A percentile compares a stretch with the other conserved stretches of the same genome.
Conservation (phyloP, 2,329 filamentous ascomycete species). For the Paraphaeosphaeria minitans region DNA sequence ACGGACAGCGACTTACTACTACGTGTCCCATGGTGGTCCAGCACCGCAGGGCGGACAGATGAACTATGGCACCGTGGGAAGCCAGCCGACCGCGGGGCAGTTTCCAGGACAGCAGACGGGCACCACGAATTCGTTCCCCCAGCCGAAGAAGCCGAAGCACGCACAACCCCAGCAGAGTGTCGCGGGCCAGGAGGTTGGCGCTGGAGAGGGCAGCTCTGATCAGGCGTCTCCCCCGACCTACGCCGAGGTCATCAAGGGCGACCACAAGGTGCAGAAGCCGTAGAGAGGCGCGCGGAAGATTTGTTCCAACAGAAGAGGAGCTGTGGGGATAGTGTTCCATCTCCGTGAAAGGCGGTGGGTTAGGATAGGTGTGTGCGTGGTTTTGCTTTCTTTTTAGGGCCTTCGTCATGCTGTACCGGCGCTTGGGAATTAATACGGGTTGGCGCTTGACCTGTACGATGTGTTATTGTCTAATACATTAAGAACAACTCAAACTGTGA, state of each 20-base stretch:
- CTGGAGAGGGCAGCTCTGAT: conserved; percentile 35
- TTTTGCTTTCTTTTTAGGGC: background rate
- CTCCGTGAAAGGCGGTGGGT: background rate
- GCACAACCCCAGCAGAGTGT: conserved; percentile 22
- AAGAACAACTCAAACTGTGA: background rate
- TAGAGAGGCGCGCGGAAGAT: conserved; percentile 15
- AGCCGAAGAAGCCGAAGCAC: conserved; percentile 23
- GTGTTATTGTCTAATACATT: background rate
- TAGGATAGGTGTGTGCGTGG: background rate
- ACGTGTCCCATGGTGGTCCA: conserved; percentile 54
- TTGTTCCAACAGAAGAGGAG: background rate
- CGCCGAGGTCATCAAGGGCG: conserved; percentile 84
- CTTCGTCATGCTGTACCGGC: background rate
- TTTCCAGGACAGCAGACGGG: conserved; percentile 51
- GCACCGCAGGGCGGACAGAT: conserved; percentile 16
- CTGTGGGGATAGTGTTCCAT: background rate
- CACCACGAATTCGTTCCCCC: conserved; percentile 36
- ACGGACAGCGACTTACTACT: conserved; percentile 79
- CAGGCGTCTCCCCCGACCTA: conserved; percentile 76
- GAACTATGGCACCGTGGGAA: conserved; percentile 51
- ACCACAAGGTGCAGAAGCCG: conserved; percentile 79
- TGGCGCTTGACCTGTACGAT: background rate
- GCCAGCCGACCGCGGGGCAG: conserved; percentile 45
- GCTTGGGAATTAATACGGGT: background rate
- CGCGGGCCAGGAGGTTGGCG: conserved; percentile 15